These are phyloP conservation scores for Termitomyces bulborhizus DNA, from an alignment of 768 basidiomycete genomes.

Conservation along the genomic window DNA sequence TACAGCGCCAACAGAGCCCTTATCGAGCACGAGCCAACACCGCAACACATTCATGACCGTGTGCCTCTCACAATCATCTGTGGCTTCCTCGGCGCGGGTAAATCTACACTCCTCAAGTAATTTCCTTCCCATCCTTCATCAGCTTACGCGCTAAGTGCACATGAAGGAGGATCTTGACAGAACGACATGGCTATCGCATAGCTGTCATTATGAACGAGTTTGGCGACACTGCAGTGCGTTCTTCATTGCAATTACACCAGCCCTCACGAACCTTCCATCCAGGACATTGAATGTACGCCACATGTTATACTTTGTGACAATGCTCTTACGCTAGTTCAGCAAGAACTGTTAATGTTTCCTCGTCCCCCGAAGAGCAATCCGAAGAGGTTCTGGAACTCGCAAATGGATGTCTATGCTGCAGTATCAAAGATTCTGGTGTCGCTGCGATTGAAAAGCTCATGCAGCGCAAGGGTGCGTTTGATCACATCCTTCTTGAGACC, in stretches of 20 bases:
- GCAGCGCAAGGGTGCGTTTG: constrained; percentile 81
- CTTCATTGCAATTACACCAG: not conserved
- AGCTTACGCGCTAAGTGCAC: not conserved
- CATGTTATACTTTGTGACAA: not conserved
- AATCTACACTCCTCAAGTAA: constrained; percentile 87
- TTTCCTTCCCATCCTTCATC: not conserved
- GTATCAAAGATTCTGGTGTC: constrained; percentile 89
- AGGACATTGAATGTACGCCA: constrained; percentile 87
- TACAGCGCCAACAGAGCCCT: constrained; percentile 16
- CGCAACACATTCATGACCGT: constrained; percentile 11
- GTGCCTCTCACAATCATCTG: constrained; percentile 93
- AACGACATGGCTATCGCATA: constrained; percentile 90
- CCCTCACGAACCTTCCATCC: constrained; percentile 16
- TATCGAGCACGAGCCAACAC: constrained; percentile 17
- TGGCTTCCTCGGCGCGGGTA: constrained; percentile 92
- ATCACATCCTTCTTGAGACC: constrained; percentile 93
- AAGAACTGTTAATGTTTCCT: constrained; percentile 79
- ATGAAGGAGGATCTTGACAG: constrained; percentile 81
- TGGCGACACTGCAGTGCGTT: constrained; percentile 83
- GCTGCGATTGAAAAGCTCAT: constrained; percentile 93
- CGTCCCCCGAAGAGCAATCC: constrained; percentile 59
- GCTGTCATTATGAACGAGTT: constrained; percentile 99
- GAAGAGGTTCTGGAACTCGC: constrained; percentile 90
- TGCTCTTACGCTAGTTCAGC: constrained; percentile 37
- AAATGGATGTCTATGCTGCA: constrained; percentile 98